phyloP scores from a whole-genome alignment of 345 rosid genomes.

The Clarkia xantiana region DNA sequence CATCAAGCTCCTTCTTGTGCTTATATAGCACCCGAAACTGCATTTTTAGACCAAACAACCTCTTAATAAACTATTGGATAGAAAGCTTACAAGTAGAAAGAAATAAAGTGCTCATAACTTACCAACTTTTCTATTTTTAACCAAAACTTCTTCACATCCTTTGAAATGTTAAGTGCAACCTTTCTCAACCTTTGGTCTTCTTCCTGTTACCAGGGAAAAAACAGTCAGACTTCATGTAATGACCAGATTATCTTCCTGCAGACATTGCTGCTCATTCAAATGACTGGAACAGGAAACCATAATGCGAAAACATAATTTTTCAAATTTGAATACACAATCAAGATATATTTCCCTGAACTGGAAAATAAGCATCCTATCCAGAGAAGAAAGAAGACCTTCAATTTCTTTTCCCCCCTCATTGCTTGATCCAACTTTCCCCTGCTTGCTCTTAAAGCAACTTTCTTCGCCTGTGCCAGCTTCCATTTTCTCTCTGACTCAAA shows the following conservation, averaged over 20 bases:
- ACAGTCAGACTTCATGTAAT: neutral
- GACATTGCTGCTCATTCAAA: no score
- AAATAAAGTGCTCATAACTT: conserved; percentile 21
- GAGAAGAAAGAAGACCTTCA: conserved; percentile 45
- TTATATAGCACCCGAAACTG: conserved; percentile 75
- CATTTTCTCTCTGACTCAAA: conserved; percentile 98
- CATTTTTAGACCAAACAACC: conserved; percentile 9
- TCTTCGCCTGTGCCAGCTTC: conserved; percentile 93
- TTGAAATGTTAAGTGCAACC: conserved; percentile 79
- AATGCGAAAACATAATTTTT: no score
- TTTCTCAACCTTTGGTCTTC: conserved; percentile 81
- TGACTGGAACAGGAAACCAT: no score
- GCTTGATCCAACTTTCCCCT: conserved; percentile 94
- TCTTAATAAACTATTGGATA: conserved; percentile 8
- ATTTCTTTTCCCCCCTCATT: conserved; percentile 83
- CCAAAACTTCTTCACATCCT: conserved; percentile 98
- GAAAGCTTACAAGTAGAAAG: conserved; percentile 8
- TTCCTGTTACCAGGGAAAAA: conserved; percentile 42
- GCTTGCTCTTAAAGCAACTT: conserved; percentile 88
- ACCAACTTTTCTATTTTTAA: conserved; percentile 94
- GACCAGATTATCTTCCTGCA: no score
- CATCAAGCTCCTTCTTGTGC: conserved; percentile 89
- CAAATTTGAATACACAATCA: no score
- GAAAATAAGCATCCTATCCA: conserved; percentile 1
- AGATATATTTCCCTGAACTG: neutral